A percentile compares a stretch with the other conserved stretches of the same genome.
Evolutionary conservation across 2,329 filamentous ascomycete genomes (phyloP).

Genomic region (Penicillium brevicompactum): DNA sequence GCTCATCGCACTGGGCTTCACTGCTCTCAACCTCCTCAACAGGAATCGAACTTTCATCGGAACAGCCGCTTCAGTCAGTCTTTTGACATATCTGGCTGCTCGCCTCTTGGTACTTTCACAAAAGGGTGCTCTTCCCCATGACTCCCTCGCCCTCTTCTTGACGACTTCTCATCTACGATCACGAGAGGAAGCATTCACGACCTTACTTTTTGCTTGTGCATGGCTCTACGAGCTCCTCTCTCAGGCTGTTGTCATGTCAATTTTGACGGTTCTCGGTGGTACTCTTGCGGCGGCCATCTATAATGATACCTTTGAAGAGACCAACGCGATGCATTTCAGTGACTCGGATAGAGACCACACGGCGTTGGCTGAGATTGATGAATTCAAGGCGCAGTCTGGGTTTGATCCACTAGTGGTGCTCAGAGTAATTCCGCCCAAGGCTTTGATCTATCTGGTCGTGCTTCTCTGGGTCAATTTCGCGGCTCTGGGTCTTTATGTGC

Average conservation of each 20-base stretch:
- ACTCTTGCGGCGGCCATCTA: background rate
- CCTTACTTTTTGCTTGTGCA: constrained; percentile 7
- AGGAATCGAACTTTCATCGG: constrained; percentile 6
- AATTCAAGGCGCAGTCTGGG: background rate
- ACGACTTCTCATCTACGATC: constrained; percentile 13
- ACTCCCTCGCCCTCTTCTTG: constrained; percentile 14
- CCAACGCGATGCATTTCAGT: background rate
- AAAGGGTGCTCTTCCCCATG: background rate
- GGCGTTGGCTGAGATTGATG: background rate
- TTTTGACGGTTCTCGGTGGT: background rate
- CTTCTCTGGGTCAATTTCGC: constrained; percentile 17
- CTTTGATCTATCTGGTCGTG: constrained; percentile 12
- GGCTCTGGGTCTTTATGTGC: constrained; percentile 16
- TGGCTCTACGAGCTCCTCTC: constrained; percentile 8
- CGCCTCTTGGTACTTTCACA: constrained; percentile 12
- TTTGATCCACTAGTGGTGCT: background rate
- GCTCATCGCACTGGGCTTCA: constrained; percentile 10
- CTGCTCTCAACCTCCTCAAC: constrained; percentile 19
- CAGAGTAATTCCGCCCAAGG: constrained; percentile 11
- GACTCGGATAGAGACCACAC: background rate
- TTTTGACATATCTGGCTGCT: constrained; percentile 21
- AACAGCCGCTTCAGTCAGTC: constrained; percentile 15
- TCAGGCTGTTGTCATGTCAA: background rate
- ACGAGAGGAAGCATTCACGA: constrained; percentile 3
- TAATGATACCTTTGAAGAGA: background rate